A percentile compares a stretch with the other conserved stretches of the same genome.
These are phyloP conservation scores for Claviceps cyperi DNA, from an alignment of 2,329 filamentous ascomycete genomes.

Conservation along the genomic window DNA sequence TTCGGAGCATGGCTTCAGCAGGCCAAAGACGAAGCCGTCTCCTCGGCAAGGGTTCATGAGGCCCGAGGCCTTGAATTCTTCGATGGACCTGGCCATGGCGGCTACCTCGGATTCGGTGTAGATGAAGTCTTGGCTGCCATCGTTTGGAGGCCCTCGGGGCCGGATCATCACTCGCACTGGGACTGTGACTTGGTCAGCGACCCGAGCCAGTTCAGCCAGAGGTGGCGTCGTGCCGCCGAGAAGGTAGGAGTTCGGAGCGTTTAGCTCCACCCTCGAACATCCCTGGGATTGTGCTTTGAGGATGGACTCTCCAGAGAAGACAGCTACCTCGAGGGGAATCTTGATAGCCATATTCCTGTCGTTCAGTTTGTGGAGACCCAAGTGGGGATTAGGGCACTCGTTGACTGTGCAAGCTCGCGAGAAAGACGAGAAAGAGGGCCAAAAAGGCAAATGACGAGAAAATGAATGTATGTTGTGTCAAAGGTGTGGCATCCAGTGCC, in stretches of 20 bases:
- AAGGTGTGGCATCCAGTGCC: background rate
- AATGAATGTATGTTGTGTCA: background rate
- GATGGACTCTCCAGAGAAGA: constrained; percentile 32
- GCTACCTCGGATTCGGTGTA: constrained; percentile 31
- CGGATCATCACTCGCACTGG: constrained; percentile 42
- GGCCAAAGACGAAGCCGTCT: constrained; percentile 44
- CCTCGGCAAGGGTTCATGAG: constrained; percentile 25
- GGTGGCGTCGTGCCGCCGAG: constrained; percentile 37
- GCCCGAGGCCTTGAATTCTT: constrained; percentile 21
- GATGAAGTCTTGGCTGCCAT: constrained; percentile 27
- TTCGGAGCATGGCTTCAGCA: constrained; percentile 16
- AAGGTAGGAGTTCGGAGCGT: constrained; percentile 33
- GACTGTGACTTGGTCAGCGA: constrained; percentile 16
- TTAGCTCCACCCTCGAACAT: constrained; percentile 39
- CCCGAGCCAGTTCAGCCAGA: constrained; percentile 21
- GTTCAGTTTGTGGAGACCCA: background rate
- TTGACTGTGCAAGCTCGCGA: background rate
- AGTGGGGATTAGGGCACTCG: background rate
- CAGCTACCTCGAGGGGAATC: constrained; percentile 35
- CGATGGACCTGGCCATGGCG: constrained; percentile 28
- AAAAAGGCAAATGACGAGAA: background rate
- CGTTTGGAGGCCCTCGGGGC: constrained; percentile 19
- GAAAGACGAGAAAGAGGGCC: background rate
- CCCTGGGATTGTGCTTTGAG: constrained; percentile 26
- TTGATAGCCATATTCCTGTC: background rate